Evolutionary conservation across 306 rosid genomes (phyloP).

Genomic region (Rosa chinensis): DNA sequence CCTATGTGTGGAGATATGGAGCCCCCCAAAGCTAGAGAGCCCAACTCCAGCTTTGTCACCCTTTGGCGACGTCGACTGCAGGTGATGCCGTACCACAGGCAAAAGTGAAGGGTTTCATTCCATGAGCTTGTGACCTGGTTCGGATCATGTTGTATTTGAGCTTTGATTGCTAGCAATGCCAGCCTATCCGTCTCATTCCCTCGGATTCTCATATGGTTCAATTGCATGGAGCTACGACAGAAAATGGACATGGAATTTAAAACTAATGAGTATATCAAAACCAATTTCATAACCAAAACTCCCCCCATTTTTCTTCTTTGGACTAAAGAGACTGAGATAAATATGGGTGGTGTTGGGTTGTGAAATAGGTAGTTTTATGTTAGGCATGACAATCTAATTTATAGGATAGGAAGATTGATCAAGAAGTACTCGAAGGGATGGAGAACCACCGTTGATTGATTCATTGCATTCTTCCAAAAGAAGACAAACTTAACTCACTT

Average conservation of each 20-base stretch:
- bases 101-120: not conserved
- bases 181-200: not conserved
- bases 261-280: not conserved
- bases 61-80: not conserved
- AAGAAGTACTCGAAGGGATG: not conserved
- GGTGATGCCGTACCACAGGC: not conserved
- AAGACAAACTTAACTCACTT: not conserved
- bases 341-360: not conserved
- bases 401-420: not conserved
- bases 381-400: not conserved
- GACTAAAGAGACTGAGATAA: not conserved
- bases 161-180: not conserved
- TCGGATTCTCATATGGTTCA: not conserved
- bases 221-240: not conserved
- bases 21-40: not conserved
- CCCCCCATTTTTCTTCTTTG: not conserved
- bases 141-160: not conserved
- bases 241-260: not conserved
- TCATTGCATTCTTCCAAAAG: too few species aligned
- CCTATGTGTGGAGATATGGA: constrained; percentile 22
- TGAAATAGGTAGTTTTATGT: not conserved
- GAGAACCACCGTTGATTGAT: not conserved
- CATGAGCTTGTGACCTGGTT: not conserved
- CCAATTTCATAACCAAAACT: not conserved
- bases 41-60: not conserved